Conservation (phyloP, 805 yeast species). For the Starmerella potacharoeniae region DNA sequence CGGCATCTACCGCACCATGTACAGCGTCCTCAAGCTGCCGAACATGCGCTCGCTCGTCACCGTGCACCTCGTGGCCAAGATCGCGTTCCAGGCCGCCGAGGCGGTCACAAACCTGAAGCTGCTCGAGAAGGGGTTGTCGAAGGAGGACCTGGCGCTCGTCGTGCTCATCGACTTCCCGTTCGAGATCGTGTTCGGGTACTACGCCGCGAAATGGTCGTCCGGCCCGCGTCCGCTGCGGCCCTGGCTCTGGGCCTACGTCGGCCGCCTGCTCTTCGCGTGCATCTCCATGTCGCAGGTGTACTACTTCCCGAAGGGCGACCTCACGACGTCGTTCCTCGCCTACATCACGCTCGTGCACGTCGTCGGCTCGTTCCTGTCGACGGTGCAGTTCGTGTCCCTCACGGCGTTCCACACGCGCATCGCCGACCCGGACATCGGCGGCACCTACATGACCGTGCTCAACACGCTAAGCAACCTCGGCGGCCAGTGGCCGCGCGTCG, state of each 20-base stretch:
- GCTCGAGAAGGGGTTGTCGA: constrained; percentile 79
- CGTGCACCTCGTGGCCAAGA: constrained; percentile 67
- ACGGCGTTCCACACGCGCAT: constrained; percentile 91
- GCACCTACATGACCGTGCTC: constrained; percentile 93
- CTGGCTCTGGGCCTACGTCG: constrained; percentile 80
- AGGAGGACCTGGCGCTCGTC: constrained; percentile 86
- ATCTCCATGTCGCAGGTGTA: constrained; percentile 64
- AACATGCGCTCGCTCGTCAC: constrained; percentile 64
- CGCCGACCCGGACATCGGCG: constrained; percentile 93
- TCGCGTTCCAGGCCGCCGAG: constrained; percentile 93
- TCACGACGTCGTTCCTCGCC: constrained; percentile 47
- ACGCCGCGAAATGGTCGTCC: constrained; percentile 89
- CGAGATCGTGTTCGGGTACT: constrained; percentile 88
- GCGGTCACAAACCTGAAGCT: constrained; percentile 88
- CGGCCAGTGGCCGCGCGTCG: constrained; percentile 93
- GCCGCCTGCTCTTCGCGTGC: constrained; percentile 63
- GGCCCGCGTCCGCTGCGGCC: constrained; percentile 62
- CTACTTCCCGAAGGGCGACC: constrained; percentile 51
- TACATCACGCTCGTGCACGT: constrained; percentile 72
- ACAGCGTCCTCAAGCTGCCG: constrained; percentile 36
- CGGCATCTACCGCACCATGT: constrained; percentile 28
- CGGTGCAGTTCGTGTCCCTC: constrained; percentile 88
- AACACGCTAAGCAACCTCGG: constrained; percentile 89
- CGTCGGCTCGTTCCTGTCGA: constrained; percentile 80
- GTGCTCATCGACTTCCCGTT: constrained; percentile 93